Evolutionary conservation across 2,329 filamentous ascomycete species (phyloP).

Genomic region (Trichoderma hamatum): DNA sequence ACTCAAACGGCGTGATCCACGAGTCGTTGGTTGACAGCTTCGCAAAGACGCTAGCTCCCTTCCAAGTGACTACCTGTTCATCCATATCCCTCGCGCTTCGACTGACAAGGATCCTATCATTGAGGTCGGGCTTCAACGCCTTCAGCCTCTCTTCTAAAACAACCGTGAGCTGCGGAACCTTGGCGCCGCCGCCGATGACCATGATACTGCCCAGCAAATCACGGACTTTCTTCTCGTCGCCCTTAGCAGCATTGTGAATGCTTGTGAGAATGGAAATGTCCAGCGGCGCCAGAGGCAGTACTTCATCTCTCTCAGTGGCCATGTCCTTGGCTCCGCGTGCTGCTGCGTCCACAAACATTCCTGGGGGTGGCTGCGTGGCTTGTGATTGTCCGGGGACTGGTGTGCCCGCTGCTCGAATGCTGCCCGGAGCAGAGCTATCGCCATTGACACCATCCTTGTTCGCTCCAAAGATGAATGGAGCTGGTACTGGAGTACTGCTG

Average conservation of each 20-base stretch:
- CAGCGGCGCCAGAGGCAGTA: conserved; percentile 80
- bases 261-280: conserved; percentile 89
- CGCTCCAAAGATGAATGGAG: conserved; percentile 59
- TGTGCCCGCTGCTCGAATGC: conserved; percentile 54
- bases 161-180: conserved; percentile 76
- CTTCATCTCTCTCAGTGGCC: conserved; percentile 73
- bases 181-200: conserved; percentile 83
- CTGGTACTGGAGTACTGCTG: conserved; percentile 65
- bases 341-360: conserved; percentile 55
- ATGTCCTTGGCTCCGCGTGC: conserved; percentile 56
- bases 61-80: conserved; percentile 96
- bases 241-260: conserved; percentile 82
- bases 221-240: conserved; percentile 89
- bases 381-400: conserved; percentile 44
- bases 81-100: conserved; percentile 88
- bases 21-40: conserved; percentile 91
- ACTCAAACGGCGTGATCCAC: conserved; percentile 88
- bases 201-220: conserved; percentile 90
- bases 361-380: conserved; percentile 44
- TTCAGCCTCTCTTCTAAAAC: conserved; percentile 84
- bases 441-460: conserved; percentile 49
- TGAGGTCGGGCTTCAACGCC: conserved; percentile 62
- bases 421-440: conserved; percentile 57
- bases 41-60: conserved; percentile 95
- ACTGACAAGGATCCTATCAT: conserved; percentile 64